These are phyloP conservation scores for Malus sylvestris DNA, from an alignment of 306 rosid species.

Conservation along the genomic window DNA sequence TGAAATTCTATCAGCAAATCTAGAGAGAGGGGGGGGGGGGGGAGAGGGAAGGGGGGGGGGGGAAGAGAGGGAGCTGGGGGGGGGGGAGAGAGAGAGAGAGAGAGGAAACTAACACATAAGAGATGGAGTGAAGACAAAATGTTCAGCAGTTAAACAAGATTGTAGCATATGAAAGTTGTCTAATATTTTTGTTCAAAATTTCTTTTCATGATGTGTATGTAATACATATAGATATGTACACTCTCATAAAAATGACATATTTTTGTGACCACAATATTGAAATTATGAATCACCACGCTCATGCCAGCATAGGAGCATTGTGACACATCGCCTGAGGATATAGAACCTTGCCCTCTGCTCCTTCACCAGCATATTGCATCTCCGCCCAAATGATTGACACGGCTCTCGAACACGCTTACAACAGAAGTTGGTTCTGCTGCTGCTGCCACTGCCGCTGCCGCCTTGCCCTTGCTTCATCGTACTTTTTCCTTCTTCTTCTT, in stretches of 20 bases:
- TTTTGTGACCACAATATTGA: neutral
- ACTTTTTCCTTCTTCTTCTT: neutral
- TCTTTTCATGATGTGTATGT: neutral
- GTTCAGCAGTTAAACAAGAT: neutral
- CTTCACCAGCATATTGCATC: slow-evolving; percentile 52
- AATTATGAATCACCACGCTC: slow-evolving; percentile 36
- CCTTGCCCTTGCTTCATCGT: neutral
- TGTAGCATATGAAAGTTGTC: neutral
- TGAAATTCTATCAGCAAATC: neutral
- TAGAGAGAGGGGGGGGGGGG: neutral
- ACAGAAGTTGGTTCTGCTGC: slow-evolving; percentile 19
- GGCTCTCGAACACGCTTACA: slow-evolving; percentile 25
- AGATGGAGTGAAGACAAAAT: neutral
- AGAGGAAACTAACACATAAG: neutral
- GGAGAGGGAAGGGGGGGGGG: neutral
- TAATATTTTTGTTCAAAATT: neutral
- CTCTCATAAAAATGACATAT: neutral
- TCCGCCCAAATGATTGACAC: slow-evolving; percentile 45
- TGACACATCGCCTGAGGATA: slow-evolving; percentile 62
- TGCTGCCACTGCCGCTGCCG: neutral
- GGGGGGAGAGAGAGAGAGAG: neutral
- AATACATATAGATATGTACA: neutral
- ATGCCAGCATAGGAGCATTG: slow-evolving; percentile 74
- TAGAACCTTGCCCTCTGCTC: slow-evolving; percentile 75
- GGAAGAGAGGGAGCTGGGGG: neutral